Conservation (phyloP, 2,329 filamentous ascomycete species). For the Fusarium stilboides region DNA sequence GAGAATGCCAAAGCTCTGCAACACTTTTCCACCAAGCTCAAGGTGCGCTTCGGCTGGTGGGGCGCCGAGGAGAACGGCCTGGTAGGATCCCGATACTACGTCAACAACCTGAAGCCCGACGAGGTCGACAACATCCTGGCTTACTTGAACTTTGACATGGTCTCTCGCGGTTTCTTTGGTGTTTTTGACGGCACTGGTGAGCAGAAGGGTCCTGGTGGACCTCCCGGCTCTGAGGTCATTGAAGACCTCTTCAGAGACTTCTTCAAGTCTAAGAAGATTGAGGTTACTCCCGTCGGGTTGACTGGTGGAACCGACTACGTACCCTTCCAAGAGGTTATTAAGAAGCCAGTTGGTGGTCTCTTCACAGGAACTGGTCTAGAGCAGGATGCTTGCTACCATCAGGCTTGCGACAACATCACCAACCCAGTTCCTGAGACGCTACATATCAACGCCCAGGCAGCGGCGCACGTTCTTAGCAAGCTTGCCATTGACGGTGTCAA, state of each 20-base stretch:
- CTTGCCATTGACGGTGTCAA: constrained; percentile 45
- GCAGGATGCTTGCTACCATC: constrained; percentile 52
- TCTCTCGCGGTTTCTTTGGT: constrained; percentile 55
- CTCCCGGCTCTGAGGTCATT: constrained; percentile 53
- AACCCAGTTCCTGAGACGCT: constrained; percentile 57
- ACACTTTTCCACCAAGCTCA: constrained; percentile 55
- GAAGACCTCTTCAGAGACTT: constrained; percentile 55
- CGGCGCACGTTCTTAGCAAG: constrained; percentile 62
- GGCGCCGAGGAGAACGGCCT: constrained; percentile 62
- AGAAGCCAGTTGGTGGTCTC: constrained; percentile 69
- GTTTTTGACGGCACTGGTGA: constrained; percentile 56
- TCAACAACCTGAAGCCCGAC: constrained; percentile 52
- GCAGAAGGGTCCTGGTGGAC: constrained; percentile 56
- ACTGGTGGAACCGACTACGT: constrained; percentile 72
- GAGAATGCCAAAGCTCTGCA: constrained; percentile 58
- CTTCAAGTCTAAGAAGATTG: constrained; percentile 52
- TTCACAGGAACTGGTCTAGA: constrained; percentile 65
- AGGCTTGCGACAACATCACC: constrained; percentile 58
- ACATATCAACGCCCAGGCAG: constrained; percentile 54
- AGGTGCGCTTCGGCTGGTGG: constrained; percentile 63
- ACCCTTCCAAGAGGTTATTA: constrained; percentile 68
- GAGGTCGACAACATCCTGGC: constrained; percentile 55
- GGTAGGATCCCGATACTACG: constrained; percentile 56
- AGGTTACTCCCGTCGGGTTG: constrained; percentile 47
- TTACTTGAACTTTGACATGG: constrained; percentile 62